Evolutionary conservation across 140 eudicot genomes (phyloP).

Genomic region (Stevia rebaudiana): DNA sequence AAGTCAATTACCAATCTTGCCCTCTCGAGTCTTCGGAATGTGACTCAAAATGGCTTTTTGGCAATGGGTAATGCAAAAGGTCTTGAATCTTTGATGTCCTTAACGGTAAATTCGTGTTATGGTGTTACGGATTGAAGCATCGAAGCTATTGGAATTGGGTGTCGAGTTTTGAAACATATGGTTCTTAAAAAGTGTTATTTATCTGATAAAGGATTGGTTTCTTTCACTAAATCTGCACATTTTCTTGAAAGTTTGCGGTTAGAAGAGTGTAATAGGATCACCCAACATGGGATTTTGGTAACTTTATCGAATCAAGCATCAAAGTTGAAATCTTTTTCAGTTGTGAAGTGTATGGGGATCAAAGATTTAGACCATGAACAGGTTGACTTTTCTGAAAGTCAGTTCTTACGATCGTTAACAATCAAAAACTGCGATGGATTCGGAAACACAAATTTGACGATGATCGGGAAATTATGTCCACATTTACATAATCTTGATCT

Average conservation of each 20-base stretch:
- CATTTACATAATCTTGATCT: constrained; percentile 62
- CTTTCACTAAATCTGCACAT: constrained; percentile 45
- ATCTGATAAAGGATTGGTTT: constrained; percentile 66
- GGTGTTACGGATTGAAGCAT: constrained; percentile 76
- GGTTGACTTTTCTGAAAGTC: constrained; percentile 35
- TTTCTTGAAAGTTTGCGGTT: constrained; percentile 65
- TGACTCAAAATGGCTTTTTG: constrained; percentile 85
- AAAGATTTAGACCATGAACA: constrained; percentile 42
- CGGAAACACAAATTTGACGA: constrained; percentile 51
- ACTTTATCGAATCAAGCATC: constrained; percentile 53
- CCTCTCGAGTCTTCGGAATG: constrained; percentile 50
- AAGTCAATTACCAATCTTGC: constrained; percentile 66
- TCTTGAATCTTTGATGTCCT: constrained; percentile 44
- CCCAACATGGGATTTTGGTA: constrained; percentile 57
- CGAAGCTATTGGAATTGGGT: constrained; percentile 78
- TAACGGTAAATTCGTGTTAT: constrained; percentile 53
- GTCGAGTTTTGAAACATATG: constrained; percentile 59
- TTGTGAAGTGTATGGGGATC: constrained; percentile 80
- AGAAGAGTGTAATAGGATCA: constrained; percentile 78
- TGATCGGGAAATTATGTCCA: constrained; percentile 67
- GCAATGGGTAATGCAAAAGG: constrained; percentile 91
- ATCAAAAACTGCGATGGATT: constrained; percentile 67
- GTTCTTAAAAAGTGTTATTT: constrained; percentile 63
- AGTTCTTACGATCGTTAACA: constrained; percentile 65
- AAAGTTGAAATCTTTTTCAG: constrained; percentile 59